Evolutionary conservation across 1,284 basidiomycete genomes (phyloP).

Genomic region (Leccinum griseonigrum): DNA sequence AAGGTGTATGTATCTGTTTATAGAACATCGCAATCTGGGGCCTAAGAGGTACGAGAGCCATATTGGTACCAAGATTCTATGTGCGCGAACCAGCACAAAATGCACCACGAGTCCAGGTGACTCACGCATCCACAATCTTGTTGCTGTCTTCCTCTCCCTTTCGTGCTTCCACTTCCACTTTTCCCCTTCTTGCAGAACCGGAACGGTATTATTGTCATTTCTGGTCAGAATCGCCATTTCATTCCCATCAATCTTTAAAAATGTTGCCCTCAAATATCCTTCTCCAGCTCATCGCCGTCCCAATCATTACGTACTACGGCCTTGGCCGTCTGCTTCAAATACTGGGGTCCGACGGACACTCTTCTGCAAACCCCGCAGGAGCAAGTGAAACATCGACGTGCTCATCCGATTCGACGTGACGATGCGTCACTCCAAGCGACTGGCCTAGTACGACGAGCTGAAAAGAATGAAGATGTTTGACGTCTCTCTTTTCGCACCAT

Average conservation of each 20-base stretch:
- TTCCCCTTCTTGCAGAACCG: neutral
- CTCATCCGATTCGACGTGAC: neutral
- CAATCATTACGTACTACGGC: constrained; percentile 39
- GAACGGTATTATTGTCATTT: neutral
- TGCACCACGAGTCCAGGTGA: constrained; percentile 2
- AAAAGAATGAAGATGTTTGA: no score
- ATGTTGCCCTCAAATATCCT: no score
- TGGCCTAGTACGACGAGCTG: no score
- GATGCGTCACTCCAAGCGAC: neutral
- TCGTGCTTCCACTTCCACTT: neutral
- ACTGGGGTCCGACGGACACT: neutral
- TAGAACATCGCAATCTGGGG: no score
- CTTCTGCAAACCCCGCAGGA: neutral
- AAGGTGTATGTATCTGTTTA: no score
- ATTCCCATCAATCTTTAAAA: neutral
- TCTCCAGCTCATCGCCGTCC: constrained; percentile 23
- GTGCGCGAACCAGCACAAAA: constrained; percentile 8
- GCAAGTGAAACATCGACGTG: neutral
- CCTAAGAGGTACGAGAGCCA: no score
- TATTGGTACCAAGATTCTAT: no score
- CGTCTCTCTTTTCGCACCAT: no score
- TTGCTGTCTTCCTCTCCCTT: constrained; percentile 30
- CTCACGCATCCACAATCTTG: constrained; percentile 44
- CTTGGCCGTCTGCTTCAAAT: neutral
- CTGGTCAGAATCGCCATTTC: neutral